Conservation (phyloP, 108 stramenopile genomes). For the Aurantiochytrium sp. region DNA sequence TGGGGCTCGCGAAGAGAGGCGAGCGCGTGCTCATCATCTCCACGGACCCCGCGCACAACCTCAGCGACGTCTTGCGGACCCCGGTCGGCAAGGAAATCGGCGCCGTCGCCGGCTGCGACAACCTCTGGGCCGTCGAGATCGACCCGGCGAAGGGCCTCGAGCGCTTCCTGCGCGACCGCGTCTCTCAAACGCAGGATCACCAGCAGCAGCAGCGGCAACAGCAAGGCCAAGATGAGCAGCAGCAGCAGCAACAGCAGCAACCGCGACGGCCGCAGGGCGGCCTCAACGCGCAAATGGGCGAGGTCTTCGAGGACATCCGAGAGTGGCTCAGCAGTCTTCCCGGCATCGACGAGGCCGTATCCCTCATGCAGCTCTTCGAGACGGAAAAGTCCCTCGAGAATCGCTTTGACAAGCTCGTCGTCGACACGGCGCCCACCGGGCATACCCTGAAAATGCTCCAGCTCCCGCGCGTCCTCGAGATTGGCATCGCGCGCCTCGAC, state of each 20-base stretch:
- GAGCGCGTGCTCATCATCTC: constrained; percentile 59
- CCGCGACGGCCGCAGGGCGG: no score
- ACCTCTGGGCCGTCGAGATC: constrained; percentile 58
- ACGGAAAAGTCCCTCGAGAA: constrained; percentile 50
- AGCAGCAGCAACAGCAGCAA: not conserved
- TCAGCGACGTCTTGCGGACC: constrained; percentile 51
- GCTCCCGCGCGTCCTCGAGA: constrained; percentile 69
- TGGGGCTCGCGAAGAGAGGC: constrained; percentile 46
- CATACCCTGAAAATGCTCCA: constrained; percentile 69
- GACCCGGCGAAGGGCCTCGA: constrained; percentile 49
- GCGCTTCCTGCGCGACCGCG: not conserved
- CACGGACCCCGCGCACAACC: constrained; percentile 59
- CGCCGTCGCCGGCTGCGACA: constrained; percentile 51
- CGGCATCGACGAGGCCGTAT: constrained; percentile 70
- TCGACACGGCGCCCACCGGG: constrained; percentile 75
- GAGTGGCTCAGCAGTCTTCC: constrained; percentile 59
- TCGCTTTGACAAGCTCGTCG: constrained; percentile 63
- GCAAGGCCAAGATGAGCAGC: not conserved
- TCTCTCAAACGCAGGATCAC: not conserved
- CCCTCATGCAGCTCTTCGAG: constrained; percentile 57
- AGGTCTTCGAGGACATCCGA: constrained; percentile 44
- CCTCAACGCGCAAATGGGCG: constrained; percentile 31
- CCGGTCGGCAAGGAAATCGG: constrained; percentile 52
- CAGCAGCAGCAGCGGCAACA: not conserved
- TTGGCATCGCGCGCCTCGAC: constrained; percentile 64